These are phyloP conservation scores for Mangifera indica DNA, from an alignment of 345 rosid species.

Conservation along the genomic window DNA sequence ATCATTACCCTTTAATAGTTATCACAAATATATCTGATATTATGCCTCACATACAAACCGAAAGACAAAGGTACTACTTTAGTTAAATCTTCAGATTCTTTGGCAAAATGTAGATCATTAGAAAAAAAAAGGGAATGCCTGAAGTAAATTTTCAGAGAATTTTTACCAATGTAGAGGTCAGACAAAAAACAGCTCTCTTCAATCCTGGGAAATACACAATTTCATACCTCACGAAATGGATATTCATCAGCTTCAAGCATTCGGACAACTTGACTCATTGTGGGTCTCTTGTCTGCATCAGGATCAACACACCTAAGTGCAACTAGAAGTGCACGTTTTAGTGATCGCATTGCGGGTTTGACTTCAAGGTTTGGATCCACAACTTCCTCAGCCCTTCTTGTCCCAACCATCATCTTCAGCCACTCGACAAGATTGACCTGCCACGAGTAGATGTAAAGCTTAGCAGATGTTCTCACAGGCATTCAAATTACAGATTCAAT, in stretches of 20 bases:
- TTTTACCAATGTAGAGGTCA: not conserved
- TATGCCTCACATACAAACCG: not conserved
- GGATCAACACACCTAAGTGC: slow-evolving; percentile 92
- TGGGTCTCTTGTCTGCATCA: slow-evolving; percentile 83
- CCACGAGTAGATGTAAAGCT: slow-evolving; percentile 13
- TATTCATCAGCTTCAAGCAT: slow-evolving; percentile 90
- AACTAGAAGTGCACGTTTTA: slow-evolving; percentile 76
- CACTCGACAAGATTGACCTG: slow-evolving; percentile 97
- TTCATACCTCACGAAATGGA: slow-evolving; percentile 76
- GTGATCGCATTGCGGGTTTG: slow-evolving; percentile 66
- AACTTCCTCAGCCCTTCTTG: slow-evolving; percentile 91
- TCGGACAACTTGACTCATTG: slow-evolving; percentile 80
- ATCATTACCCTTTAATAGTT: not conserved
- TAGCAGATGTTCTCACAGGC: slow-evolving; percentile 10
- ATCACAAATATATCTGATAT: not conserved
- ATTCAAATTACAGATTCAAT: not conserved
- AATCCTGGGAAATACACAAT: not conserved
- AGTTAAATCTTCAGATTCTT: not conserved
- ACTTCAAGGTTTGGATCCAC: slow-evolving; percentile 75
- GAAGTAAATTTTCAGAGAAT: not conserved
- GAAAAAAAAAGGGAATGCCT: not conserved
- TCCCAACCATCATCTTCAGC: slow-evolving; percentile 95
- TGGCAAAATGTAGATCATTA: not conserved
- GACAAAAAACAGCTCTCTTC: not conserved
- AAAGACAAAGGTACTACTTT: not conserved